Base-by-base conservation (phyloP, 208 protist genomes). In the Crithidia acanthocephali region DNA sequence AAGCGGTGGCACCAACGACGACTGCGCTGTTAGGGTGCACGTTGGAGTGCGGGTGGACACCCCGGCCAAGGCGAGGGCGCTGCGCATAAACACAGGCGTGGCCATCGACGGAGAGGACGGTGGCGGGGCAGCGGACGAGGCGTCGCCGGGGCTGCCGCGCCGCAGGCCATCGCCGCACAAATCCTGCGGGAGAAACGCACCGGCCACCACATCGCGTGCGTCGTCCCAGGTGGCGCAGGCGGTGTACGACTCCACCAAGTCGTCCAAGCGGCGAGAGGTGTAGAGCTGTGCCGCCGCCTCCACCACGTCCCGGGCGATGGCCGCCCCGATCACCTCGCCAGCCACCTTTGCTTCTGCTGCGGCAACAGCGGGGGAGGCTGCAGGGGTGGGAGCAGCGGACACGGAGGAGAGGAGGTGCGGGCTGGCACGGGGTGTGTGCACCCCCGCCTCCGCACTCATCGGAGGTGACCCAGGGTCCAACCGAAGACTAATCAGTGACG, bases 161-260 rank as follows among this genome's bases (percentile, higher is more conserved):
- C n/a, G 47, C 56, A 73, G 59, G 16, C 48, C 62, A n/a, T 37
- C 48, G 8, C 62, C 62, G n/a, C 22, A 18, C 25, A 66, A 30
- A 48, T 91, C 86, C 23, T 76, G 59, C 16, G 86, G 80, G 37
- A 92, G 63, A 71, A 94, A 95, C 4, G 86, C 80, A 8, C 55
- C 50, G 0, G 86, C 79, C 5, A 96, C 85, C 1, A 83, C 55
- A 30, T 84, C 72, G 27, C 80, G 72, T 56, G 94, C 50, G 56
- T 93, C 89, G 40, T 93, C 87, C 92, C 92, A 96, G 16, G 86
- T 74, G 13, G 89, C 74, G 20, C 74, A 78, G 0, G 92, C 85
- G 18, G 89, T 90, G 80, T 94, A 96, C 13, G 68, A 68, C 53
- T 76, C 76, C 33, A 83, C 71, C 30, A 92, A 68, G 23, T 74